These are phyloP conservation scores for Solanum chacoense DNA, from an alignment of 305 asterid genomes.

Conservation along the genomic window DNA sequence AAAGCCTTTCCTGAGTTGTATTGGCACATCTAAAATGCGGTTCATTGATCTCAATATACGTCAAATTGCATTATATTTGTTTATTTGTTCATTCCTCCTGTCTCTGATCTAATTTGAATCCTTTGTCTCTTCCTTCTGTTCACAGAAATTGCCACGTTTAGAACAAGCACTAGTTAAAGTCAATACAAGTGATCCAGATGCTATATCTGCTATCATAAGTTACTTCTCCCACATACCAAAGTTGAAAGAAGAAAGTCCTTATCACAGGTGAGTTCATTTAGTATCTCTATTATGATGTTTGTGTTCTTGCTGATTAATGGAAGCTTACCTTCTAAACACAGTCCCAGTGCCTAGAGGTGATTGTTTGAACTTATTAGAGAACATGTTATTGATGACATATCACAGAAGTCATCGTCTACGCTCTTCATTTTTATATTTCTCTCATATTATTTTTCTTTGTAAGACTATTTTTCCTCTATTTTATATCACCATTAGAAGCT, in stretches of 20 bases:
- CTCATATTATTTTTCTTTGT: neutral
- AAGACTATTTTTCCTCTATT: neutral
- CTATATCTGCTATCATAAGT: constrained; percentile 32
- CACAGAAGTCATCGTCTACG: neutral
- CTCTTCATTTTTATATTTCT: neutral
- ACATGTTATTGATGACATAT: neutral
- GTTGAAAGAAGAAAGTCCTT: neutral
- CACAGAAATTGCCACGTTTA: constrained; percentile 33
- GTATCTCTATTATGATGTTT: neutral
- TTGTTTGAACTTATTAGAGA: neutral
- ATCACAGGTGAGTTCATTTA: constrained; percentile 13
- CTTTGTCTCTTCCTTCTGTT: constrained; percentile 4
- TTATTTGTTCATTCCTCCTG: neutral
- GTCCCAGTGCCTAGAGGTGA: neutral
- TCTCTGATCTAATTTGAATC: neutral
- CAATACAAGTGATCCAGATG: constrained; percentile 34
- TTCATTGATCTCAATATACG: too few species aligned
- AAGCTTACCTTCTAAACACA: neutral
- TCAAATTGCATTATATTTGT: neutral
- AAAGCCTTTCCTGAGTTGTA: neutral
- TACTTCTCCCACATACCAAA: constrained; percentile 11
- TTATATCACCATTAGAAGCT: neutral
- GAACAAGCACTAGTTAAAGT: constrained; percentile 40
- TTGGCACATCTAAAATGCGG: neutral
- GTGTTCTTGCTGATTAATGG: neutral